Evolutionary conservation across 371 early-diverging fungal species (phyloP).

Genomic region (Basidiobolus meristosporus): DNA sequence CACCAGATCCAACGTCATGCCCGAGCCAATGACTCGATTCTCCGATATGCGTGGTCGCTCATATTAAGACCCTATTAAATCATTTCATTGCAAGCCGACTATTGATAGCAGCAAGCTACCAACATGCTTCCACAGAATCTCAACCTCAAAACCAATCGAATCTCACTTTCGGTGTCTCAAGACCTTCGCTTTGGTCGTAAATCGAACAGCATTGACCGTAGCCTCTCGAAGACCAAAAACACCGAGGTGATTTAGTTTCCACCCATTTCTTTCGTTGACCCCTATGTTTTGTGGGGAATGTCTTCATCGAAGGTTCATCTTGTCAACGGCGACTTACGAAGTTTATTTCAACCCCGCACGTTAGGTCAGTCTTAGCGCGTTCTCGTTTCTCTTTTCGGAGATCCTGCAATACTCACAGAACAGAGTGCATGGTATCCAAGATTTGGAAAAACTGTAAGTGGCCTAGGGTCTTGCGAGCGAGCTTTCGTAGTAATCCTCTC

Average conservation of each 20-base stretch:
- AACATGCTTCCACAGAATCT: too few relatives aligned
- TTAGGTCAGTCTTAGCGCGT: conserved; percentile 67
- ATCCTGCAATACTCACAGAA: conserved; percentile 90
- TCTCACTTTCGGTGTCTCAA: too few relatives aligned
- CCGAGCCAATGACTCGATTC: too few relatives aligned
- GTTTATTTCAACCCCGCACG: not conserved
- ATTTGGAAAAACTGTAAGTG: conserved; percentile 73
- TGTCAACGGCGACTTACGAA: not conserved
- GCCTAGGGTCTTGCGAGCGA: not conserved
- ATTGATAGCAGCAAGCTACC: too few relatives aligned
- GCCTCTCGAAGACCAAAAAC: conserved; percentile 35
- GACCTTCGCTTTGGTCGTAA: conserved; percentile 3
- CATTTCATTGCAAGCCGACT: too few relatives aligned
- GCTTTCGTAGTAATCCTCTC: too few relatives aligned
- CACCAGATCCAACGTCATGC: too few relatives aligned
- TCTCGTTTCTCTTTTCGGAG: conserved; percentile 83
- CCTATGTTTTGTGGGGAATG: not conserved
- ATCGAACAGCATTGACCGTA: conserved; percentile 29
- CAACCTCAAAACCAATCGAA: too few relatives aligned
- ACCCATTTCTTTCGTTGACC: not conserved
- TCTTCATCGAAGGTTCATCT: not conserved
- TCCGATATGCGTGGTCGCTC: too few relatives aligned
- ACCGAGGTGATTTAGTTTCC: conserved; percentile 22
- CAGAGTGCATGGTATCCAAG: conserved; percentile 80
- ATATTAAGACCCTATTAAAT: too few relatives aligned